Conservation (phyloP, 2,329 filamentous ascomycete species). For the Sporothrix pseudoabietina region DNA sequence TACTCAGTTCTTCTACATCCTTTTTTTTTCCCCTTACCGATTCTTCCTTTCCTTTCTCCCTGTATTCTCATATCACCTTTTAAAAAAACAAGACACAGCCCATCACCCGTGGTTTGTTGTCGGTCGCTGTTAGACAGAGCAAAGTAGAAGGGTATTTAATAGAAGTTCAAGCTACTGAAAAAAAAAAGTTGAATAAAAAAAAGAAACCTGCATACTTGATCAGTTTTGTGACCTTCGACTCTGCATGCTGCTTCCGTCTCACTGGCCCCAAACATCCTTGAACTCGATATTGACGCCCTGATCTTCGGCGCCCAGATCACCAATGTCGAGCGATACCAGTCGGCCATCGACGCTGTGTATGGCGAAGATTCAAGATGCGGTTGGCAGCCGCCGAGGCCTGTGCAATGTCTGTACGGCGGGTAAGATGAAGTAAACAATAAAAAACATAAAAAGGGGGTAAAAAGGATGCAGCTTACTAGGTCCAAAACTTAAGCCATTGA, state of each 20-base stretch:
- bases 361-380: conserved; percentile 41
- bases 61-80: conserved; percentile 6
- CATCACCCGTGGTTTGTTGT: neutral
- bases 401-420: conserved; percentile 36
- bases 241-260: neutral
- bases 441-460: neutral
- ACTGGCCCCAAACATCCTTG: conserved; percentile 57
- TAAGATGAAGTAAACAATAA: neutral
- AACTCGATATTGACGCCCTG: conserved; percentile 59
- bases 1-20: neutral
- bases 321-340: conserved; percentile 37
- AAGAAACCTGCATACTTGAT: neutral
- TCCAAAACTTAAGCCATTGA: conserved; percentile 42
- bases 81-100: conserved; percentile 4
- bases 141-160: conserved; percentile 25
- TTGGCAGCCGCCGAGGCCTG: conserved; percentile 41
- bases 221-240: neutral
- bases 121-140: neutral
- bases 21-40: neutral
- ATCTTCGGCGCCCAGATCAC: conserved; percentile 38
- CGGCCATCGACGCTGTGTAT: conserved; percentile 35
- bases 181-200: neutral
- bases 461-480: conserved; percentile 37
- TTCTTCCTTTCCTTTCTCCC: neutral
- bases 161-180: conserved; percentile 9